A percentile compares a stretch with the other conserved stretches of the same genome.
Evolutionary conservation across 1,284 basidiomycete species (phyloP).

Genomic region (Kalmanozyma brasiliensis): DNA sequence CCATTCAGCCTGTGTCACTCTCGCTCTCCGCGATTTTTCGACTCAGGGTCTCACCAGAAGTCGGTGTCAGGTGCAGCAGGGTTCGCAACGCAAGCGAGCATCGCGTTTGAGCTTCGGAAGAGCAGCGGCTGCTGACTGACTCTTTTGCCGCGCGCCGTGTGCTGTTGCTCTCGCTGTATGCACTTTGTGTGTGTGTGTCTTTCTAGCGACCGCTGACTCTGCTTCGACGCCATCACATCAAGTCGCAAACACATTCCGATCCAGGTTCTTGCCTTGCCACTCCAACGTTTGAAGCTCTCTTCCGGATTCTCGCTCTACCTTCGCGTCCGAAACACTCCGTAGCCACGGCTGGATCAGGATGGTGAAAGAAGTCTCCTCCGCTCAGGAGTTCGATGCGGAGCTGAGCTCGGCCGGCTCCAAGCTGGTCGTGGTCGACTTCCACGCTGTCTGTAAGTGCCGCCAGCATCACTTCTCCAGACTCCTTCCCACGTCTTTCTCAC

Average conservation of each 20-base stretch:
- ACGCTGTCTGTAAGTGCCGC: slow-evolving; percentile 40
- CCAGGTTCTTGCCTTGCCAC: not conserved
- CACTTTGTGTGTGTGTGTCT: not conserved
- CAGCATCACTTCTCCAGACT: not conserved
- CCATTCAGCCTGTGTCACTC: too few species aligned
- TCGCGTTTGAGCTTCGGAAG: too few species aligned
- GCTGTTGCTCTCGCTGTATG: not conserved
- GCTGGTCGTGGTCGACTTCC: slow-evolving; percentile 53
- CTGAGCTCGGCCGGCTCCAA: slow-evolving; percentile 40
- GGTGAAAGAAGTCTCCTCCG: slow-evolving; percentile 46
- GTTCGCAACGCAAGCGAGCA: too few species aligned
- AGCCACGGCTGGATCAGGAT: slow-evolving; percentile 18
- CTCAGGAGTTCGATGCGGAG: slow-evolving; percentile 42
- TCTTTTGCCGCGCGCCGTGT: too few species aligned
- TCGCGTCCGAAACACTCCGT: not conserved
- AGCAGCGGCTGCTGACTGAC: too few species aligned
- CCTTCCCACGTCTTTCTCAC: not conserved
- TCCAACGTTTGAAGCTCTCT: not conserved
- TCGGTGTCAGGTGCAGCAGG: too few species aligned
- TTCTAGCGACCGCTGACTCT: too few species aligned
- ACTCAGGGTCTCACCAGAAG: too few species aligned
- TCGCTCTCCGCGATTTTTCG: too few species aligned
- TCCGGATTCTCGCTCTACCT: not conserved
- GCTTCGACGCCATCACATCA: too few species aligned
- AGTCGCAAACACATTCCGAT: too few species aligned